A percentile compares a stretch with the other conserved stretches of the same genome.
These are phyloP conservation scores for Fusarium mexicanum DNA, from an alignment of 2,329 filamentous ascomycete species.

Conservation along the genomic window DNA sequence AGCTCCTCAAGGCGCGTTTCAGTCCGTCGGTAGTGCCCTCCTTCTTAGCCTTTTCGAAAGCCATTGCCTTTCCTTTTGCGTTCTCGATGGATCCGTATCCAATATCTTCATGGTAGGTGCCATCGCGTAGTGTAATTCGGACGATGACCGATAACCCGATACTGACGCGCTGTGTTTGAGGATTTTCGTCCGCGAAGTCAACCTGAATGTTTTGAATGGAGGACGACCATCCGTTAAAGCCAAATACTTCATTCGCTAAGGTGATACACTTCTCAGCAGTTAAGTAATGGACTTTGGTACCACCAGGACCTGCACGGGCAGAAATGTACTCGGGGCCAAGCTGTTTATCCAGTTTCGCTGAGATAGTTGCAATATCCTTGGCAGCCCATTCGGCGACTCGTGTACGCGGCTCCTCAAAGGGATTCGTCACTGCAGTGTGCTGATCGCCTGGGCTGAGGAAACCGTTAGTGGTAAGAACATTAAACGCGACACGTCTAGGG, in stretches of 20 bases:
- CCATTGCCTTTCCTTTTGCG: constrained; percentile 91
- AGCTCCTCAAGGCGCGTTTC: constrained; percentile 88
- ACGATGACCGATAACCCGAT: constrained; percentile 91
- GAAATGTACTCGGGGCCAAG: constrained; percentile 97
- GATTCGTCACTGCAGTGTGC: constrained; percentile 70
- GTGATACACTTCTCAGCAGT: constrained; percentile 97
- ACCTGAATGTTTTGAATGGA: constrained; percentile 95
- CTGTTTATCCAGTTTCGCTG: constrained; percentile 88
- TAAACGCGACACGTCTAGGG: constrained; percentile 15
- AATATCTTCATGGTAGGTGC: constrained; percentile 97
- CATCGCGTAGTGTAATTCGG: constrained; percentile 88
- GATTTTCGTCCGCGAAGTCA: constrained; percentile 92
- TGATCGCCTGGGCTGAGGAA: constrained; percentile 72
- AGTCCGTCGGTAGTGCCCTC: constrained; percentile 95
- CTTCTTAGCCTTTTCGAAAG: constrained; percentile 99
- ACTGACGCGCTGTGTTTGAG: constrained; percentile 79
- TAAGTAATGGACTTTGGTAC: constrained; percentile 90
- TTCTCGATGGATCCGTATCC: constrained; percentile 98
- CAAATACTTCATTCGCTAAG: constrained; percentile 93
- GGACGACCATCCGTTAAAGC: constrained; percentile 97
- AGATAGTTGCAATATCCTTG: constrained; percentile 87
- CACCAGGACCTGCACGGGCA: constrained; percentile 81
- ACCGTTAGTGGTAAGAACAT: constrained; percentile 27
- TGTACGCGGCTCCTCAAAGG: constrained; percentile 78
- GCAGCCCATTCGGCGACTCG: constrained; percentile 85